Evolutionary conservation across 2,329 filamentous ascomycete genomes (phyloP), one percentile per base, ranked within the genome.

Genomic region (Pestalotiopsis sp.): DNA sequence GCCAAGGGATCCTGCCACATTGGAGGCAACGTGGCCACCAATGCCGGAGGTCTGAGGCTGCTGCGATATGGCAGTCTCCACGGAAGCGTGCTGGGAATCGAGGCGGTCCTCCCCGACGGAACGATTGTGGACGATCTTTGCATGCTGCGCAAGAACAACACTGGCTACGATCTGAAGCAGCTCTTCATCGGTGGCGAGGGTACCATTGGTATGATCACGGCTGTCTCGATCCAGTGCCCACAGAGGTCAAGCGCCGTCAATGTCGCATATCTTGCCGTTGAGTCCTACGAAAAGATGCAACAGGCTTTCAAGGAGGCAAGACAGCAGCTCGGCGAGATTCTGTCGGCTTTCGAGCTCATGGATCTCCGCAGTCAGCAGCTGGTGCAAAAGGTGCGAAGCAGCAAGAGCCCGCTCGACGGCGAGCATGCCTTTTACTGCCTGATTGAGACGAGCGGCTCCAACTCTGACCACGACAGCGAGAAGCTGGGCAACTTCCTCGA

Each of bases 271-370:
- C 94, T 99, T 73, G 95, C 94, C 38, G 85, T 98, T 31, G 90
- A 95, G 75, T 97, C 92, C 56, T 99, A 93, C 80, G 94, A 97
- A 62, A 91, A 97, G 79, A 93, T 94, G 13, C 93, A 96, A 77
- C 83, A 88, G 74, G 94, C 95, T 1, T 99, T 96, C 86, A 87
- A 89, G 60, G 93, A 95, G 80, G 95, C 96, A 66, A 98, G 98
- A 85, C 86, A 86, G 52, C 93, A 97, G 78, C 89, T 99, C 0
- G 94, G 92, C 0, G 96, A 99, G 82, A 98, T 99, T 75, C 87
- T 99, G 4, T 98, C 95, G 2, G 96, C 96, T 0, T 99, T 99
- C 78, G 96, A 99, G 83, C 86, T 99, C 72, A 99, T 99, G 95
- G 96, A 99, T 75, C 90, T 88, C 20, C 86, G 90, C 71, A 95